Evolutionary conservation across 768 basidiomycete genomes (phyloP).

Genomic region (Paxillus involutus): DNA sequence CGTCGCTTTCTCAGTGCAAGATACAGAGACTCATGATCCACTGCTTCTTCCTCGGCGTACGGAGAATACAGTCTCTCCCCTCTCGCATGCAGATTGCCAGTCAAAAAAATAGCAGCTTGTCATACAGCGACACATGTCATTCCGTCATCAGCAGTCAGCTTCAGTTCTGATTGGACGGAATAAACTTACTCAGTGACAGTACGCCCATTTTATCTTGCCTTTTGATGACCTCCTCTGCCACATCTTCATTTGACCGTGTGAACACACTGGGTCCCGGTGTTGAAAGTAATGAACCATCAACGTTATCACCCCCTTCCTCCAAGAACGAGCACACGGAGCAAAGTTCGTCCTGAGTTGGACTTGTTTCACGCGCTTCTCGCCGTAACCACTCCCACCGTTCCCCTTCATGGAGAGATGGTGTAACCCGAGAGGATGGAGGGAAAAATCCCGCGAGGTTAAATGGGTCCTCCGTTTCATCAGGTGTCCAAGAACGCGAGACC

Average conservation of each 20-base stretch:
- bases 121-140: constrained; percentile 1
- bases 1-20: constrained; percentile 32
- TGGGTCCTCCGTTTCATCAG: constrained; percentile 37
- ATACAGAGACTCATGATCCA: constrained; percentile 39
- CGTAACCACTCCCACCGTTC: constrained; percentile 43
- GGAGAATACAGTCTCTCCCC: constrained; percentile 34
- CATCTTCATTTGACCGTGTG: constrained; percentile 33
- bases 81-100: background rate
- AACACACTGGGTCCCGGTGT: constrained; percentile 21
- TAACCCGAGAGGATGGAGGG: constrained; percentile 31
- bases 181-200: constrained; percentile 42
- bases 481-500: constrained; percentile 16
- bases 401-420: constrained; percentile 17
- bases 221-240: constrained; percentile 36
- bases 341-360: background rate
- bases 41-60: constrained; percentile 33
- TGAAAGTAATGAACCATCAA: constrained; percentile 15
- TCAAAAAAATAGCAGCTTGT: constrained; percentile 5
- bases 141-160: background rate
- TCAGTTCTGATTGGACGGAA: constrained; percentile 1
- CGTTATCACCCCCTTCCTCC: constrained; percentile 8
- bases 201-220: constrained; percentile 53
- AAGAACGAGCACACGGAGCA: constrained; percentile 14
- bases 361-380: constrained; percentile 25
- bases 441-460: constrained; percentile 52